Conservation (phyloP, 2,329 filamentous ascomycete species). For the Thielaviopsis populi region DNA sequence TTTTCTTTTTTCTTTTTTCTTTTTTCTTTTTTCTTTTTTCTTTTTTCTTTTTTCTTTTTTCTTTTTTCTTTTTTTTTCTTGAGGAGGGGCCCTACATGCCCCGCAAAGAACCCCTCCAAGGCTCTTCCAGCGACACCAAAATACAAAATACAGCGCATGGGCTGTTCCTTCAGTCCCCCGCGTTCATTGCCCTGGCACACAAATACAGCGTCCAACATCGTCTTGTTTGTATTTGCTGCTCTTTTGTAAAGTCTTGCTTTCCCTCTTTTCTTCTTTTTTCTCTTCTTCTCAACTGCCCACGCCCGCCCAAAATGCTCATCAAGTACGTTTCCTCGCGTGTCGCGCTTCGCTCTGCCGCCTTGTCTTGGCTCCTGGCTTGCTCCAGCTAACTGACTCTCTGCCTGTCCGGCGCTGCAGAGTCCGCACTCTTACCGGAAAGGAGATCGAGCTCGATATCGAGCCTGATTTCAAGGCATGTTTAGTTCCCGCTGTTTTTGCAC, state of each 20-base stretch:
- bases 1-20: too few relatives aligned
- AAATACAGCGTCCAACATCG: not conserved
- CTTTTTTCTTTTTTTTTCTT: not conserved
- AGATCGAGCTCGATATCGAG: slow-evolving; percentile 98
- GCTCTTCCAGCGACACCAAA: too few relatives aligned
- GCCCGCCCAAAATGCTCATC: slow-evolving; percentile 30
- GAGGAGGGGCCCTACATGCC: not conserved
- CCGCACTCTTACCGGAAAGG: slow-evolving; percentile 92
- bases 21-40: too few relatives aligned
- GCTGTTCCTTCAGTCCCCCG: not conserved
- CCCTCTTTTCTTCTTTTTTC: not conserved
- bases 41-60: not conserved
- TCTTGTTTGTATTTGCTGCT: not conserved
- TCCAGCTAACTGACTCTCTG: not conserved
- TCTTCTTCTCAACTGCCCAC: not conserved
- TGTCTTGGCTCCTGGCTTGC: too few relatives aligned
- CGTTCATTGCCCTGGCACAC: not conserved
- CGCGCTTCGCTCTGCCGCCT: not conserved
- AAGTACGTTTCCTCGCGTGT: slow-evolving; percentile 29
- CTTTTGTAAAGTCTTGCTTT: too few relatives aligned
- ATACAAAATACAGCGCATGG: not conserved
- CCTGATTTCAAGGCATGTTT: slow-evolving; percentile 69
- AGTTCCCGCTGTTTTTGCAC: not conserved
- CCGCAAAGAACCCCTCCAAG: slow-evolving; percentile 7
- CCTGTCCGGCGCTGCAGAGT: slow-evolving; percentile 43